Conservation (phyloP, 2,329 filamentous ascomycete species). For the Neofusicoccum laricinum region DNA sequence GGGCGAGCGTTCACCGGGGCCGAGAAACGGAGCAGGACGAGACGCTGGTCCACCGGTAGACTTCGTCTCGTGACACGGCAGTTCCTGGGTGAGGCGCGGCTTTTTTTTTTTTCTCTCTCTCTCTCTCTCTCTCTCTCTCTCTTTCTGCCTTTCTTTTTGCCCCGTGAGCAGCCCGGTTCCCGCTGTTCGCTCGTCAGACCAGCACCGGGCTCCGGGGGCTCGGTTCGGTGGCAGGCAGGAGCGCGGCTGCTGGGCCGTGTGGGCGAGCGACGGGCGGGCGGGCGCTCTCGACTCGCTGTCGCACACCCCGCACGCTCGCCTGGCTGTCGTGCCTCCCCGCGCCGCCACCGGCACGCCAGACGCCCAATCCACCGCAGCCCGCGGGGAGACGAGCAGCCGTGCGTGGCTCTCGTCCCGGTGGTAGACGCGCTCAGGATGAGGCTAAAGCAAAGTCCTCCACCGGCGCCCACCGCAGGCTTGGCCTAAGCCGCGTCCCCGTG, state of each 20-base stretch:
- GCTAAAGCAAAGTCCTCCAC: neutral
- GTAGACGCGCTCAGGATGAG: no score
- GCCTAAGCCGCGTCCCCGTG: neutral
- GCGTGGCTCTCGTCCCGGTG: no score
- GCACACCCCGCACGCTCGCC: slow-evolving; percentile 4
- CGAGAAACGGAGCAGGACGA: neutral
- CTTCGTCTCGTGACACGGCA: neutral
- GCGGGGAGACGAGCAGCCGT: neutral
- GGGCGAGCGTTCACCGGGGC: neutral
- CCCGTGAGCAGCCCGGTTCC: no score
- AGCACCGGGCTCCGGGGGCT: no score
- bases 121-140: no score
- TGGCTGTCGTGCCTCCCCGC: neutral
- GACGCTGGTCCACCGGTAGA: neutral
- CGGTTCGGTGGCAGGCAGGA: no score
- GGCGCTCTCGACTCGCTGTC: no score
- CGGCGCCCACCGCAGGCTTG: neutral
- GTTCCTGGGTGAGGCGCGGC: neutral
- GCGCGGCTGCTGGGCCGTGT: no score
- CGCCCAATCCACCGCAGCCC: slow-evolving; percentile 11
- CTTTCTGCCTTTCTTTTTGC: no score
- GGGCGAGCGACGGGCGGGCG: no score
- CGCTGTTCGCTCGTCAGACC: no score
- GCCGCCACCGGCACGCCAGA: neutral
- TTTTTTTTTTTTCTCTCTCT: neutral